phyloP scores from a whole-genome alignment of 1,139 yeast genomes.

The Pichia terricola region DNA sequence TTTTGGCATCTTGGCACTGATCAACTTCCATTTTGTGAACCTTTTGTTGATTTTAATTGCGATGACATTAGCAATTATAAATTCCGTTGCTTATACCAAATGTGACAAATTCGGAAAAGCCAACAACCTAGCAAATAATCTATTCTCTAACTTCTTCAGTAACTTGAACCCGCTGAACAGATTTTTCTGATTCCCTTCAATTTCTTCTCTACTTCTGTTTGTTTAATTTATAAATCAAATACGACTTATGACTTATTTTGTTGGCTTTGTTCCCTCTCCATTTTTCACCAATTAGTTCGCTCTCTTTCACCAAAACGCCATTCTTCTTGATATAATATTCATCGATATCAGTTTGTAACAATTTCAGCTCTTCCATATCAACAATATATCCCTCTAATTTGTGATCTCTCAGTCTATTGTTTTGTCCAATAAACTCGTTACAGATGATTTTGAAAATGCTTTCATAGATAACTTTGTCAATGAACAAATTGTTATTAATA shows the following conservation, averaged over 20 bases:
- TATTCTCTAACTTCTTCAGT: constrained; percentile 41
- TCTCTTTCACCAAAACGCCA: constrained; percentile 19
- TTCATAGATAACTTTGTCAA: constrained; percentile 47
- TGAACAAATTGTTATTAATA: constrained; percentile 57
- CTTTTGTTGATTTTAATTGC: constrained; percentile 58
- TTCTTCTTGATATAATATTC: constrained; percentile 8
- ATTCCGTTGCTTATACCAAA: constrained; percentile 80
- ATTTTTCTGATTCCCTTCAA: constrained; percentile 8
- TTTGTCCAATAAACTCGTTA: constrained; percentile 42
- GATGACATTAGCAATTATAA: constrained; percentile 61
- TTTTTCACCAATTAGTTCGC: constrained; percentile 22
- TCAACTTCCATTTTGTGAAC: constrained; percentile 72
- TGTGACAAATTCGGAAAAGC: constrained; percentile 89
- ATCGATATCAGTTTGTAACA: constrained; percentile 1
- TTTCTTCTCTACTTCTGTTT: neutral
- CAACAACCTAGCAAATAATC: constrained; percentile 28
- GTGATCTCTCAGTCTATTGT: constrained; percentile 29
- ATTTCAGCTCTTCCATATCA: constrained; percentile 18
- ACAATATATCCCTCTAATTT: constrained; percentile 38
- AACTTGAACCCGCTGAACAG: constrained; percentile 40
- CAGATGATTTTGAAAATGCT: constrained; percentile 55
- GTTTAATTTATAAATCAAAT: constrained; percentile 17
- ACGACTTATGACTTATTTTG: constrained; percentile 27
- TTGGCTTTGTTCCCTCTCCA: constrained; percentile 20
- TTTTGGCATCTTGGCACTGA: constrained; percentile 64